Evolutionary conservation across 2,329 filamentous ascomycete species (phyloP).

Genomic region (Septoria linicola): DNA sequence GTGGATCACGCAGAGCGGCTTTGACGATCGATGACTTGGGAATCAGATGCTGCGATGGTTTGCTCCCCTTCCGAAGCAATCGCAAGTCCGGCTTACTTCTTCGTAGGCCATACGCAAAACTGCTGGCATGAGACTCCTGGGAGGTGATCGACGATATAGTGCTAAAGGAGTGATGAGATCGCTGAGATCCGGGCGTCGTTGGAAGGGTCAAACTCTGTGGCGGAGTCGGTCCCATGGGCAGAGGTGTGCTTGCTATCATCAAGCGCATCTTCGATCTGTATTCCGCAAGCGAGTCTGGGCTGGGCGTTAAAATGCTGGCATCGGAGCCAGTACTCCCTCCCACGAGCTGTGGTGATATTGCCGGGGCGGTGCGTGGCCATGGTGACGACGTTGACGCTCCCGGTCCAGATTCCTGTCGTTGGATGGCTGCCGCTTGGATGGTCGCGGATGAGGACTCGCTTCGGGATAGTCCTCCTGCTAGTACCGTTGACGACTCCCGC

Average conservation of each 20-base stretch:
- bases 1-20: slow-evolving; percentile 2
- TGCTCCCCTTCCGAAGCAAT: slow-evolving; percentile 33
- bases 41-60: slow-evolving; percentile 30
- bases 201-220: not conserved
- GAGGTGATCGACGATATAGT: slow-evolving; percentile 20
- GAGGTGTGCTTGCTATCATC: slow-evolving; percentile 2
- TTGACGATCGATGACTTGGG: slow-evolving; percentile 17
- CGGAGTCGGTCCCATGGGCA: not conserved
- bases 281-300: slow-evolving; percentile 10
- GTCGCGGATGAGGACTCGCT: slow-evolving; percentile 18
- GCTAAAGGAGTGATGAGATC: slow-evolving; percentile 12
- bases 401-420: slow-evolving; percentile 34
- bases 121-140: slow-evolving; percentile 30
- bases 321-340: slow-evolving; percentile 35
- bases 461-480: slow-evolving; percentile 29
- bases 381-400: slow-evolving; percentile 33
- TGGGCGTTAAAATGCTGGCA: slow-evolving; percentile 31
- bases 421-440: slow-evolving; percentile 21
- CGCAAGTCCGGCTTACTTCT: slow-evolving; percentile 28
- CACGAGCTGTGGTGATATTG: slow-evolving; percentile 38
- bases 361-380: slow-evolving; percentile 33
- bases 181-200: slow-evolving; percentile 18
- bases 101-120: slow-evolving; percentile 30
- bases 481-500: slow-evolving; percentile 21
- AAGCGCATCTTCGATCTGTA: slow-evolving; percentile 17